Evolutionary conservation across 768 basidiomycete species (phyloP), one percentile per base, ranked within the genome.

Genomic region (Asterophora lycoperdoides): DNA sequence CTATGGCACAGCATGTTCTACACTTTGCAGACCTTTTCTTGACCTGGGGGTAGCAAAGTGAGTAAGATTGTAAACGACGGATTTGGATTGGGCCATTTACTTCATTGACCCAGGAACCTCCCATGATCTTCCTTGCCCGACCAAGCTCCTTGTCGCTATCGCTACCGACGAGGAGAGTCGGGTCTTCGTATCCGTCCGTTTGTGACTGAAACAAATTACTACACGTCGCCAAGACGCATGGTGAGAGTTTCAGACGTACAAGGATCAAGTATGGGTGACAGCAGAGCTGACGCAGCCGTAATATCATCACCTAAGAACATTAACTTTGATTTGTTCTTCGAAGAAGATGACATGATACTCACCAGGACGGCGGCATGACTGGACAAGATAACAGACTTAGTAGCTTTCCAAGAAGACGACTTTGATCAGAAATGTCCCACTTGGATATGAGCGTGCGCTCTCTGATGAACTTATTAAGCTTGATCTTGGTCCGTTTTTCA

Each of bases 241-340:
- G 33, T n/a, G 23, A 19, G 37, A 51, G 34, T 39, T 32, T 32
- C 30, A 3, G 6, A 60, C 76, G 28, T 43, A 84, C 83, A 34
- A 86, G 69, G 35, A 87, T 81, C 4, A 90, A 76, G 57, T 82
- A 69, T 0, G 87, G 87, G 60, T 88, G 86, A 54, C 79, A 79
- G 58, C 84, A 86, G 0, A 89, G 66, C 58, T 89, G 88, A 4
- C 87, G 75, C 34, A 92, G 68, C 5, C 88, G 82, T 29, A 90
- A 72, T 15, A 91, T 84, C 77, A 90, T 74, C 18, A 87, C 81
- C 72, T 84, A 56, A 11, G 33, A 33, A 35, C 5, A 18, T 23
- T 3, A n/a, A n/a, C n/a, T 23, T 23, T 23, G 23, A 6, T 23
- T 6, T 23, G 23, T 23, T 23, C 3, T 23, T 6, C 23, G 37